Percentiles rank a stretch among this genome's conserved stretches.
These are phyloP conservation scores for Helotiales sp. DNA, from an alignment of 2,329 filamentous ascomycete genomes.

Conservation along the genomic window DNA sequence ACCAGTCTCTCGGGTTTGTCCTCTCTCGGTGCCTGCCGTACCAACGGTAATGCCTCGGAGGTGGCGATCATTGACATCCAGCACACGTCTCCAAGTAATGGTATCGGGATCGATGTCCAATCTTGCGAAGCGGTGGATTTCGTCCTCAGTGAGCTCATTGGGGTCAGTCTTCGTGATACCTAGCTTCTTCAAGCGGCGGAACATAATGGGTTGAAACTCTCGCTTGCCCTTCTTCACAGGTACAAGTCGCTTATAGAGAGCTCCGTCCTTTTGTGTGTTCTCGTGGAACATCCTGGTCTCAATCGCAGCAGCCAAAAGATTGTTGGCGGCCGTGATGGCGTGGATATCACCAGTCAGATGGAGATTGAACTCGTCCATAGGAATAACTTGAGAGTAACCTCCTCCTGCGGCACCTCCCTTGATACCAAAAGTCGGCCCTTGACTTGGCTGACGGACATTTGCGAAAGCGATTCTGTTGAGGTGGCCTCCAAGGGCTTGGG, in stretches of 20 bases:
- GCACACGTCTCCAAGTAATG: slow-evolving; percentile 93
- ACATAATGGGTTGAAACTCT: slow-evolving; percentile 86
- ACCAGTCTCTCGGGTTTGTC: slow-evolving; percentile 81
- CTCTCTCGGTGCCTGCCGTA: slow-evolving; percentile 86
- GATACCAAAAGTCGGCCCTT: slow-evolving; percentile 97
- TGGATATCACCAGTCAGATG: slow-evolving; percentile 98
- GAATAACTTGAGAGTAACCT: slow-evolving; percentile 98
- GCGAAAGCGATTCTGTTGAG: slow-evolving; percentile 87
- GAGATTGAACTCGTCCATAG: slow-evolving; percentile 99
- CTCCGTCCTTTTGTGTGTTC: slow-evolving; percentile 85
- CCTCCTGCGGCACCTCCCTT: slow-evolving; percentile 97
- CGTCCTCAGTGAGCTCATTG: slow-evolving; percentile 84
- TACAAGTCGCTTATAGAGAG: slow-evolving; percentile 85
- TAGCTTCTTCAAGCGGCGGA: slow-evolving; percentile 89
- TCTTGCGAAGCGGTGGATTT: slow-evolving; percentile 84
- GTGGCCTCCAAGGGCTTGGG: slow-evolving; percentile 88
- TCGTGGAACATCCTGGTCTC: slow-evolving; percentile 99
- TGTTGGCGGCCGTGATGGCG: slow-evolving; percentile 95
- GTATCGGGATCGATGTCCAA: slow-evolving; percentile 96
- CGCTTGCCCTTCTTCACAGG: slow-evolving; percentile 88
- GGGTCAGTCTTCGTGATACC: slow-evolving; percentile 95
- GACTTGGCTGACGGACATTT: slow-evolving; percentile 94
- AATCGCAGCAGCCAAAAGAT: slow-evolving; percentile 91
- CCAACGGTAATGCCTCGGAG: slow-evolving; percentile 87
- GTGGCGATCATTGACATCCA: slow-evolving; percentile 97